These are phyloP conservation scores for Russula lepida DNA, from an alignment of 768 basidiomycete species.

Conservation along the genomic window DNA sequence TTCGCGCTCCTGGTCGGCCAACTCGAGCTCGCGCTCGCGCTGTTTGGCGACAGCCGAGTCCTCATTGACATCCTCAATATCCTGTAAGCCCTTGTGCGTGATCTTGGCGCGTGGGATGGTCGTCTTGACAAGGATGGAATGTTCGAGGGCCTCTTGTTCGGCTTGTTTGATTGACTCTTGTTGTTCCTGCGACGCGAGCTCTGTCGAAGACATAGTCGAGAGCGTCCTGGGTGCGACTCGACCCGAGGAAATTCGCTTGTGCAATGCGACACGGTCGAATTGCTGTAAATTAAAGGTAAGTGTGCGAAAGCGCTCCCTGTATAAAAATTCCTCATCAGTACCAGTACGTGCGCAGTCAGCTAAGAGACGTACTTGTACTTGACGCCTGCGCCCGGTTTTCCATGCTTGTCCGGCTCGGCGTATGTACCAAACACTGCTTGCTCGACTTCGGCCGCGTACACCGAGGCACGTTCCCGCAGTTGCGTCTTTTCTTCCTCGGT, in stretches of 20 bases:
- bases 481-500: conserved; percentile 51
- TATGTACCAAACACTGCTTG: conserved; percentile 66
- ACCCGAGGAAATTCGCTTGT: conserved; percentile 64
- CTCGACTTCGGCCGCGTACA: conserved; percentile 68
- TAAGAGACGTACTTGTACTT: conserved; percentile 68
- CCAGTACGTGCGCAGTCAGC: neutral
- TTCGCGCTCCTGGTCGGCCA: conserved; percentile 56
- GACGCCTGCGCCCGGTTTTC: conserved; percentile 50
- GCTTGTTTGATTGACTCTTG: conserved; percentile 76
- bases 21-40: conserved; percentile 47
- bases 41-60: conserved; percentile 20
- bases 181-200: conserved; percentile 80
- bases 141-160: conserved; percentile 73
- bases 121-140: conserved; percentile 73
- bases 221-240: conserved; percentile 63
- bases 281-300: conserved; percentile 83
- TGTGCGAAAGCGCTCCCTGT: conserved; percentile 85
- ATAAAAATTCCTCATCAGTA: neutral
- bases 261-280: conserved; percentile 68
- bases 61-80: conserved; percentile 74
- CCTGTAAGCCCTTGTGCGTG: conserved; percentile 88
- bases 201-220: conserved; percentile 79
- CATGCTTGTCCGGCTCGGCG: conserved; percentile 66
- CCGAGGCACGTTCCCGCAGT: conserved; percentile 46
- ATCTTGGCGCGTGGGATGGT: conserved; percentile 66